Evolutionary conservation across 2,329 filamentous ascomycete species (phyloP).

Genomic region (Xylariomycetidae sp.): DNA sequence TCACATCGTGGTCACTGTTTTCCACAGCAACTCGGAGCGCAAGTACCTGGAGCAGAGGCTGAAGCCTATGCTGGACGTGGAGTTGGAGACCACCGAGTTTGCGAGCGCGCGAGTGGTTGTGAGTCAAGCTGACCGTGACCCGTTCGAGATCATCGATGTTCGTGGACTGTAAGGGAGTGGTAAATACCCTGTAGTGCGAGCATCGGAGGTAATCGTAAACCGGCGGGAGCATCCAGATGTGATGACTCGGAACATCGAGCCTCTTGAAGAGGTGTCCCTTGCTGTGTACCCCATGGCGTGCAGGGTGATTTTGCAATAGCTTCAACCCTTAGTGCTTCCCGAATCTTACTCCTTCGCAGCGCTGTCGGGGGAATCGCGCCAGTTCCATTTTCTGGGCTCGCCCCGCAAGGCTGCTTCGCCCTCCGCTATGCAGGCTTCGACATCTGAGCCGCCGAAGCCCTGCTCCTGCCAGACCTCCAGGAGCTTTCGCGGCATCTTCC

Average conservation of each 20-base stretch:
- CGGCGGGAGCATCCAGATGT: too few species aligned
- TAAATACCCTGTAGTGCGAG: too few species aligned
- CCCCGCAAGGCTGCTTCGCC: constrained; percentile 44
- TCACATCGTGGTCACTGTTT: constrained; percentile 74
- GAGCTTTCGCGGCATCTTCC: constrained; percentile 47
- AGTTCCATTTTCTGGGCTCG: constrained; percentile 21
- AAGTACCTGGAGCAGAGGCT: constrained; percentile 71
- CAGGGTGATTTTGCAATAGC: background rate
- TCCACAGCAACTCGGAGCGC: constrained; percentile 91
- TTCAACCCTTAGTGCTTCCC: constrained; percentile 12
- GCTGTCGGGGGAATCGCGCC: too few species aligned
- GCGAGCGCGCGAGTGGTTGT: constrained; percentile 56
- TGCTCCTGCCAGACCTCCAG: constrained; percentile 48
- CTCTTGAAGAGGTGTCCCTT: too few species aligned
- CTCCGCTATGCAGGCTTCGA: constrained; percentile 46
- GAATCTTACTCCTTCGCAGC: too few species aligned
- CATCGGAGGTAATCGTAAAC: too few species aligned
- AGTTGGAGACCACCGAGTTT: constrained; percentile 44
- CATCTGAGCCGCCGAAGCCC: constrained; percentile 49
- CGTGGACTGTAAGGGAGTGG: constrained; percentile 24
- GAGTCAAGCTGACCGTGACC: constrained; percentile 78
- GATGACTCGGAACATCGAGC: too few species aligned
- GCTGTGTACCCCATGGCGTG: too few species aligned
- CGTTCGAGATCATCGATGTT: constrained; percentile 69
- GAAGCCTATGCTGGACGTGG: constrained; percentile 54